phyloP scores from a whole-genome alignment of 495 filamentous ascomycete species.

The Alectoria sarmentosa region DNA sequence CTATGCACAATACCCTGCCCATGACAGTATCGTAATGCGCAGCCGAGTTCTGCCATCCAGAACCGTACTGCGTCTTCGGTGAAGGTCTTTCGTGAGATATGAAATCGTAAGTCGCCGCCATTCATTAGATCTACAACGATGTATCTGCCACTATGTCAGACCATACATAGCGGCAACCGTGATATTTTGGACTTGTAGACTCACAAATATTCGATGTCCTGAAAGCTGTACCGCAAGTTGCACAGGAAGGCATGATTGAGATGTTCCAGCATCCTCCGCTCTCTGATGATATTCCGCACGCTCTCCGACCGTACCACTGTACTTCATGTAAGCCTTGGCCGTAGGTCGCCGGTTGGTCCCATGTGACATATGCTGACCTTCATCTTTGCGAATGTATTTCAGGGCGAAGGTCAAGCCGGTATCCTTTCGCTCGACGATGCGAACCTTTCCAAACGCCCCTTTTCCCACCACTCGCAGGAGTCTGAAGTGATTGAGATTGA shows the following conservation, averaged over 20 bases:
- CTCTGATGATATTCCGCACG: constrained; percentile 94
- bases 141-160: constrained; percentile 54
- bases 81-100: constrained; percentile 96
- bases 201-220: constrained; percentile 98
- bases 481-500: constrained; percentile 96
- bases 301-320: constrained; percentile 94
- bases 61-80: constrained; percentile 96
- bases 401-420: constrained; percentile 88
- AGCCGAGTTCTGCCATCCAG: constrained; percentile 91
- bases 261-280: constrained; percentile 95
- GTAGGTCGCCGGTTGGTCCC: not conserved
- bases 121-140: constrained; percentile 98
- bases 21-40: constrained; percentile 88
- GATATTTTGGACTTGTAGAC: constrained; percentile 29
- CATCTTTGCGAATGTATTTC: constrained; percentile 99
- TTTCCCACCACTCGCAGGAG: constrained; percentile 93
- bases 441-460: constrained; percentile 96
- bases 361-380: constrained; percentile 53
- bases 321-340: constrained; percentile 24
- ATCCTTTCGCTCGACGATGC: constrained; percentile 97
- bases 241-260: constrained; percentile 97
- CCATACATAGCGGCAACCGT: not conserved
- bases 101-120: constrained; percentile 92
- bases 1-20: constrained; percentile 89
- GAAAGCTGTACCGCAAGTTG: constrained; percentile 97